Base-by-base conservation (phyloP, 305 asterid species). In the Rubia tinctorum region DNA sequence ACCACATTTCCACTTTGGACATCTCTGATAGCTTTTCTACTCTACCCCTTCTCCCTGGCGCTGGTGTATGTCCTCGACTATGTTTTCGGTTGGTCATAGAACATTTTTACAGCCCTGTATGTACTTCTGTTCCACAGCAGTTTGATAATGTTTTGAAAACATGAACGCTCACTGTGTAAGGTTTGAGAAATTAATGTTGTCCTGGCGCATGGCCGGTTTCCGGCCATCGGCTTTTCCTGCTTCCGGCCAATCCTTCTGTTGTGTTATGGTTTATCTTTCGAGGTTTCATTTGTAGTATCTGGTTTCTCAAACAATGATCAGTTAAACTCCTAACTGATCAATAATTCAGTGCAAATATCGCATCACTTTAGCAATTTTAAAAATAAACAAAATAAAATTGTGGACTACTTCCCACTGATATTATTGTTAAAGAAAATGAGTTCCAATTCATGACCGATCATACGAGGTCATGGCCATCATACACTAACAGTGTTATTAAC, bases 1-100 rank as follows among this genome's bases (percentile, higher is more conserved):
- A 84, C 88, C 4, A 92, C 98, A 2, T 92, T 95, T 25, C 99
- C 98, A 23, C 84, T 95, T 0, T 95, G 99, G 99, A 88, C 97
- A 7, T 77, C 94, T 60, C 45, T 86, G 9, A 15, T 92, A 70
- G 97, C 97, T 42, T 92, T 95, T 71, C 40, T 79, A 34, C 88
- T 95, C 0, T 92, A 95, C 58, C 99, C 98, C 0, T 77, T 92
- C 49, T 95, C 98, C 72, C 85, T 90, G 13, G 89, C 85, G 0
- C 88, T 92, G 1, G 99, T 95, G 1, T 92, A 95, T 59, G 95
- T 95, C 72, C 98, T 95, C 13, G 98, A 95, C 82, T 87, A 85
- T 62, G 87, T 84, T 70, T 89, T 81, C 18, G 99, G 97, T 68
- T 95, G 99, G 99, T 79, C 99, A 14, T 91, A 84, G 76, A 73